Evolutionary conservation across 75 land plant species (phyloP).

Genomic region (Picea sitchensis): DNA sequence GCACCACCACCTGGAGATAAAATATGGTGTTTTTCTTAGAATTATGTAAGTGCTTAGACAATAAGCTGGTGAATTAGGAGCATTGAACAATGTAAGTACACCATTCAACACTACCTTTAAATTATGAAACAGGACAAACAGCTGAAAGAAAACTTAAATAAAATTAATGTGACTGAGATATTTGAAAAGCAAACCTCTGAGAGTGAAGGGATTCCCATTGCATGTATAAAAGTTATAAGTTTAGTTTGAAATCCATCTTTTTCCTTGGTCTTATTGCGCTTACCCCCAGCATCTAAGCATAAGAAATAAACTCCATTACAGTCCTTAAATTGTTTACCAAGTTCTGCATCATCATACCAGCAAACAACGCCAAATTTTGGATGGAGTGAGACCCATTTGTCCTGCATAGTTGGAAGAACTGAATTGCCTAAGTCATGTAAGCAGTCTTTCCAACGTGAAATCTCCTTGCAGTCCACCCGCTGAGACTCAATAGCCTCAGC

Average conservation of each 20-base stretch:
- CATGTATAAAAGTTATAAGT: conserved; percentile 28
- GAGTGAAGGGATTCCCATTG: conserved; percentile 65
- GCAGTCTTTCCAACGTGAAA: conserved; percentile 43
- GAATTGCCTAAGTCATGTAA: conserved; percentile 38
- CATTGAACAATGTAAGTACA: no score
- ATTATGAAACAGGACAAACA: background rate
- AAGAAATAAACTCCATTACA: conserved; percentile 39
- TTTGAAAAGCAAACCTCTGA: conserved; percentile 52
- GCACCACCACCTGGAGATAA: conserved; percentile 63
- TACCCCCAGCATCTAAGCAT: conserved; percentile 23
- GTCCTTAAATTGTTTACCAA: conserved; percentile 55
- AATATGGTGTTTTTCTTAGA: background rate
- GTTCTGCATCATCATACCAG: conserved; percentile 75
- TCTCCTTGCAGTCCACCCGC: conserved; percentile 39
- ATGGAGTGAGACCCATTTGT: conserved; percentile 84
- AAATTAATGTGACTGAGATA: background rate
- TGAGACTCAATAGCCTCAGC: conserved; percentile 55
- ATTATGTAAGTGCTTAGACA: background rate
- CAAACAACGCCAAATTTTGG: conserved; percentile 59
- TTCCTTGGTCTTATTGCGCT: conserved; percentile 16
- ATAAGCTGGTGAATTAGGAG: background rate
- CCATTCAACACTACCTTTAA: background rate
- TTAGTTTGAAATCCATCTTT: conserved; percentile 25
- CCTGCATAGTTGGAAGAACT: conserved; percentile 74
- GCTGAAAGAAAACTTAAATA: background rate